Conservation (phyloP, 257 asterid species). For the Ilex asprella region DNA sequence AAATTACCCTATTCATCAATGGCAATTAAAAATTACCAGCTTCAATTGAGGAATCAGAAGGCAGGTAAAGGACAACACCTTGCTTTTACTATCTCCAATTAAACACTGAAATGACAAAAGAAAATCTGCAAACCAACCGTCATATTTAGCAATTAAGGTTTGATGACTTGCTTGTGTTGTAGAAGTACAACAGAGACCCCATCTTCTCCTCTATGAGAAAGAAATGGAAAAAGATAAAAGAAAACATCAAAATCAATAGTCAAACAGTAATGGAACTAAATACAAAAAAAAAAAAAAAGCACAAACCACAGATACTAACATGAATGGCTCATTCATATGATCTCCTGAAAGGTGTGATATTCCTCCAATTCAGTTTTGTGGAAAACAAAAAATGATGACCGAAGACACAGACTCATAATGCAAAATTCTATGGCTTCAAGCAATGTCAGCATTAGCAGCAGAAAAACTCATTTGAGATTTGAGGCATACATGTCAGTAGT, state of each 20-base stretch:
- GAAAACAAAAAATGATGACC: slow-evolving; percentile 12
- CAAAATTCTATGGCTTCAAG: slow-evolving; percentile 1
- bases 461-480: slow-evolving; percentile 51
- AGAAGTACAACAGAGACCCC: slow-evolving; percentile 98
- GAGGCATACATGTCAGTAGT: too few species aligned
- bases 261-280: slow-evolving; percentile 3
- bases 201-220: slow-evolving; percentile 65
- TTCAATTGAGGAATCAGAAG: neutral
- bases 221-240: slow-evolving; percentile 12
- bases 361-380: slow-evolving; percentile 96
- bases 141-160: slow-evolving; percentile 47
- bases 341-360: slow-evolving; percentile 84
- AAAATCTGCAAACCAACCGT: slow-evolving; percentile 48
- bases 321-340: slow-evolving; percentile 91
- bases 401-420: slow-evolving; percentile 12
- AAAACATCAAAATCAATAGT: slow-evolving; percentile 20
- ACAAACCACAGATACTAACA: slow-evolving; percentile 43
- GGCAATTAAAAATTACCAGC: neutral
- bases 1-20: too few species aligned
- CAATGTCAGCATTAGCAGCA: slow-evolving; percentile 10
- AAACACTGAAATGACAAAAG: slow-evolving; percentile 13
- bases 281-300: slow-evolving; percentile 8
- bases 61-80: neutral
- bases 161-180: slow-evolving; percentile 98
- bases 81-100: slow-evolving; percentile 5